phyloP scores from a whole-genome alignment of 129 eudicot genomes.

The Artemisia annua region DNA sequence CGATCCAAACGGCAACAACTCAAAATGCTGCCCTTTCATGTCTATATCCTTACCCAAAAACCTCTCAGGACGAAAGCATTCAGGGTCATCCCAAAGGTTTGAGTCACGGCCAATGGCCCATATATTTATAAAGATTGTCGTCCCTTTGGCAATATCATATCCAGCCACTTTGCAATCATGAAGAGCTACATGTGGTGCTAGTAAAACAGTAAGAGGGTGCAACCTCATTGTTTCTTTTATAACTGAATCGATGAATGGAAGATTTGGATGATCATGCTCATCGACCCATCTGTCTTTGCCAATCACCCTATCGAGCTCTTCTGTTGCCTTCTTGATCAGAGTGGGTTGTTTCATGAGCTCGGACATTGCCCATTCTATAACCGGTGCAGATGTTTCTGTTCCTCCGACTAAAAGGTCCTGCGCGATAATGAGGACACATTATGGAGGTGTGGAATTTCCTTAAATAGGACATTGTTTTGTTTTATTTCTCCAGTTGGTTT shows the following conservation, averaged over 20 bases:
- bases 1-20: slow-evolving; percentile 42
- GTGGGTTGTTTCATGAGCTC: slow-evolving; percentile 41
- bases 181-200: slow-evolving; percentile 44
- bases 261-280: slow-evolving; percentile 30
- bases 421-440: background rate
- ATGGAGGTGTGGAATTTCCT: background rate
- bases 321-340: slow-evolving; percentile 26
- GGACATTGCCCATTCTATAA: slow-evolving; percentile 43
- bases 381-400: slow-evolving; percentile 32
- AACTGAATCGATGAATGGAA: slow-evolving; percentile 31
- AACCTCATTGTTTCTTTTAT: slow-evolving; percentile 42
- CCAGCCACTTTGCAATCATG: slow-evolving; percentile 41
- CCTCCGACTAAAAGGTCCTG: slow-evolving; percentile 42
- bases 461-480: too few relatives aligned
- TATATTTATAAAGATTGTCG: slow-evolving; percentile 26
- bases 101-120: slow-evolving; percentile 49
- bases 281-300: slow-evolving; percentile 42
- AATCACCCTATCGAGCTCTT: slow-evolving; percentile 38
- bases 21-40: slow-evolving; percentile 38
- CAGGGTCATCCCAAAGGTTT: slow-evolving; percentile 33
- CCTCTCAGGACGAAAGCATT: slow-evolving; percentile 39
- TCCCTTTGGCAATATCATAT: slow-evolving; percentile 38
- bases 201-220: slow-evolving; percentile 35
- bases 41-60: slow-evolving; percentile 32
- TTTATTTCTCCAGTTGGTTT: too few relatives aligned